phyloP scores from a whole-genome alignment of 257 asterid genomes.

The Penstemon eatonii region DNA sequence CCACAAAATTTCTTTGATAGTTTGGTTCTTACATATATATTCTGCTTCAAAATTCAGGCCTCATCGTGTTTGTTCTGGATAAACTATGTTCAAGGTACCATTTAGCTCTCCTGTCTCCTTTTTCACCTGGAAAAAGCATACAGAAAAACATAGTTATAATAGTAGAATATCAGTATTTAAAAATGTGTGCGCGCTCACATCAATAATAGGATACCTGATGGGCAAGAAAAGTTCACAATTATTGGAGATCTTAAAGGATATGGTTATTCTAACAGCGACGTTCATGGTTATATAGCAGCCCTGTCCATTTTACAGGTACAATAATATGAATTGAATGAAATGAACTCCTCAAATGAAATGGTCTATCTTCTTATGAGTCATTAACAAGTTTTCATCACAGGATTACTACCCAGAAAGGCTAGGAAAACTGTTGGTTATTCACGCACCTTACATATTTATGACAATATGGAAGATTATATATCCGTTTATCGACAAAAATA shows the following conservation, averaged over 20 bases:
- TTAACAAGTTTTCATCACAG: conserved; percentile 33
- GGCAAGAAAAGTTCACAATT: conserved; percentile 68
- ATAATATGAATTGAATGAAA: no score
- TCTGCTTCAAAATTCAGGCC: conserved; percentile 48
- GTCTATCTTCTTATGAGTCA: no score
- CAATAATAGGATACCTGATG: conserved; percentile 49
- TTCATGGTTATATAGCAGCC: conserved; percentile 60
- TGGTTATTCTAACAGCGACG: conserved; percentile 68
- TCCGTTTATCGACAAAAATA: conserved; percentile 78
- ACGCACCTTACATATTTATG: conserved; percentile 65
- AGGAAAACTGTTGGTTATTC: conserved; percentile 50
- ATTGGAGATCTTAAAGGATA: conserved; percentile 75
- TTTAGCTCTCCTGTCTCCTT: no score
- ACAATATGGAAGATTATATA: conserved; percentile 63
- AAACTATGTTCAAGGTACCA: conserved; percentile 65
- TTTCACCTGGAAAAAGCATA: no score
- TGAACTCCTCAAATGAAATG: no score
- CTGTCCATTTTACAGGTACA: conserved; percentile 66
- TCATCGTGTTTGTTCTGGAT: conserved; percentile 61
- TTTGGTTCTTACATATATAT: not conserved
- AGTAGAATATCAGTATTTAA: no score
- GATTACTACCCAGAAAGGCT: conserved; percentile 92
- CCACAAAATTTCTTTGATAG: no score
- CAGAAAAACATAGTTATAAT: no score
- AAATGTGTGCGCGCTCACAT: not conserved